Percentiles rank a stretch among this genome's conserved stretches.
Conservation (phyloP, 805 yeast species). For the Pichia insulana region DNA sequence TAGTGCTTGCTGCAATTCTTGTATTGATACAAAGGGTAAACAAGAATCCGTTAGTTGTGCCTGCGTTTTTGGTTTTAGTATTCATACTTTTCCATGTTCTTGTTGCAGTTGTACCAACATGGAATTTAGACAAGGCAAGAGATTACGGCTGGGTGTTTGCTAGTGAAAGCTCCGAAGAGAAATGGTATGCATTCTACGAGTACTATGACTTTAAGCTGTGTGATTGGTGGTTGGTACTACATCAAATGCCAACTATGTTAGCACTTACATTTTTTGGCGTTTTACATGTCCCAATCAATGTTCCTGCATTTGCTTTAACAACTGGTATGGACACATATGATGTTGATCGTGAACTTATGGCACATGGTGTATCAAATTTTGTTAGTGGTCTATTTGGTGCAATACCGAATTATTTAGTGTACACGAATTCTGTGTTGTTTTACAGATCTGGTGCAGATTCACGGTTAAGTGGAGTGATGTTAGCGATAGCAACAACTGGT, state of each 20-base stretch:
- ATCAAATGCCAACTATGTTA: slow-evolving; percentile 84
- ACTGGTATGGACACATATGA: slow-evolving; percentile 78
- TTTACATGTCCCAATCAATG: slow-evolving; percentile 93
- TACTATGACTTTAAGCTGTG: slow-evolving; percentile 62
- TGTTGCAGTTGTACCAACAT: slow-evolving; percentile 54
- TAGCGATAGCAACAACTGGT: slow-evolving; percentile 71
- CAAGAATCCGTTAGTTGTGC: slow-evolving; percentile 66
- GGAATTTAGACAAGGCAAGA: slow-evolving; percentile 56
- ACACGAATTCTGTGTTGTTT: slow-evolving; percentile 86
- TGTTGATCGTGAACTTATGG: slow-evolving; percentile 87
- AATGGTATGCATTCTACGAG: slow-evolving; percentile 86
- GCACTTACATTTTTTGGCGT: slow-evolving; percentile 95
- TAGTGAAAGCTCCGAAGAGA: slow-evolving; percentile 52
- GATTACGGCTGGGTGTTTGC: slow-evolving; percentile 79
- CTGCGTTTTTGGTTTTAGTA: slow-evolving; percentile 67
- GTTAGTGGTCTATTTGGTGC: slow-evolving; percentile 79
- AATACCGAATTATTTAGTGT: slow-evolving; percentile 89
- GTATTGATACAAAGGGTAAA: slow-evolving; percentile 51
- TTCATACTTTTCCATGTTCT: slow-evolving; percentile 62
- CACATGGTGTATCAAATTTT: slow-evolving; percentile 88
- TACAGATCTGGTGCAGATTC: slow-evolving; percentile 93
- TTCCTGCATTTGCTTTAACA: slow-evolving; percentile 92
- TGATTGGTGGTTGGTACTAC: slow-evolving; percentile 61
- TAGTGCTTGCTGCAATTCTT: slow-evolving; percentile 51
- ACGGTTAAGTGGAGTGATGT: slow-evolving; percentile 78